A percentile compares a stretch with the other conserved stretches of the same genome.
These are phyloP conservation scores for Mucor mucedo DNA, from an alignment of 371 early-diverging fungal genomes.

Conservation along the genomic window DNA sequence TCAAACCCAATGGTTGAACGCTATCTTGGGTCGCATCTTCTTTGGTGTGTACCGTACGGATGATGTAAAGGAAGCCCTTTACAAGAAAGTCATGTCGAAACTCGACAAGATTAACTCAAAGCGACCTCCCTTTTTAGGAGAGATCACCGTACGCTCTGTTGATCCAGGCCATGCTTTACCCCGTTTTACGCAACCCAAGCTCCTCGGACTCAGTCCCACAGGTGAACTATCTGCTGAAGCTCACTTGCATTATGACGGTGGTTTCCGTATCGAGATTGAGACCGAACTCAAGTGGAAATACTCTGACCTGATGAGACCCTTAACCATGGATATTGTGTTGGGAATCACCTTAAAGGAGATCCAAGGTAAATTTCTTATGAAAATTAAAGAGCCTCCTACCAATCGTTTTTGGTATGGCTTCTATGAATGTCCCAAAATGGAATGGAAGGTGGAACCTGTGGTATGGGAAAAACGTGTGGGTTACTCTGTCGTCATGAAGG, in stretches of 20 bases:
- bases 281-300: constrained; percentile 66
- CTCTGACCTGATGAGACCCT: constrained; percentile 60
- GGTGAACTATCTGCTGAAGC: constrained; percentile 81
- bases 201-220: constrained; percentile 66
- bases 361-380: constrained; percentile 75
- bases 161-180: constrained; percentile 83
- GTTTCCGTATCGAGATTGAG: constrained; percentile 73
- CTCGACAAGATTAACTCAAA: constrained; percentile 69
- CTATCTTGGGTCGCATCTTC: constrained; percentile 83
- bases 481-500: constrained; percentile 78
- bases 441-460: constrained; percentile 84
- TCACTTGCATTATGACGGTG: constrained; percentile 81
- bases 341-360: constrained; percentile 74
- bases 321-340: constrained; percentile 80
- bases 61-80: constrained; percentile 60
- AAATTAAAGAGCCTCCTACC: constrained; percentile 85
- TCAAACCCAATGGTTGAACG: constrained; percentile 88
- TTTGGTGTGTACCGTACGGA: constrained; percentile 74
- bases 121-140: constrained; percentile 79
- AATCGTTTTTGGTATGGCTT: constrained; percentile 93
- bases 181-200: constrained; percentile 75
- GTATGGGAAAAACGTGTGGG: constrained; percentile 86
- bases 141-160: constrained; percentile 81
- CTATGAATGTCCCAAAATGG: constrained; percentile 79
- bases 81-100: constrained; percentile 70